Evolutionary conservation across 2,329 filamentous ascomycete species (phyloP), one percentile per base, ranked within the genome.

Genomic region (Colletotrichum navitas): DNA sequence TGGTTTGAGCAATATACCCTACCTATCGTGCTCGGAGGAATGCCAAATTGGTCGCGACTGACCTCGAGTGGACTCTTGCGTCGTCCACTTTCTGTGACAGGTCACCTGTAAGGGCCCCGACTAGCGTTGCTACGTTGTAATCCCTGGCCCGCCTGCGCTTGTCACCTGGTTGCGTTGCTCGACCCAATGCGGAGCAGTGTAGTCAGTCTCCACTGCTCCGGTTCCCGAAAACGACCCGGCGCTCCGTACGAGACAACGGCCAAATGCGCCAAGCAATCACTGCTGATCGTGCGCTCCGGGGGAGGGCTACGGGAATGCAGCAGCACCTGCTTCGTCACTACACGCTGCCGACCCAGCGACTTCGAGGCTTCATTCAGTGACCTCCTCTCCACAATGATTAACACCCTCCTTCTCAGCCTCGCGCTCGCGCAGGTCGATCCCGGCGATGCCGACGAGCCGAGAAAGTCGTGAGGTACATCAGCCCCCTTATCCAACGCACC

Each of bases 81-180:
- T 52, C 49, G 45, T 63, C 61, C 61, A 26, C 18, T 32, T 52
- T 18, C 36, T 26, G 26, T 59, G 66, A 64, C 54, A 26, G 54
- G 45, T 69, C 52, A 64, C 52, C 52, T 56, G n/a, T 36, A 12
- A 52, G 45, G 24, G 34, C 36, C 24, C 52, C 41, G 45, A 14
- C 43, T 54, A 29, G 43, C 45, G 52, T 52, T 65, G 29, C 34
- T 26, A 34, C 29, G 43, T 56, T 29, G 43, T 43, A n/a, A 39
- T 29, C 60, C 60, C 45, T 43, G 61, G 24, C 24, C 29, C 2
- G 5, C 32, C 34, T 45, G 32, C 43, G 52, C 34, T 52, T 32
- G 34, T 41, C 16, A n/a, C 62, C 16, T 39, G 36, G 32, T 24
- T 14, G 21, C 36, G 32, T 24, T 14, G 21, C 36, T n/a, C 39